These are phyloP conservation scores for Carallia pectinifolia DNA, from an alignment of 345 rosid species.

Conservation along the genomic window DNA sequence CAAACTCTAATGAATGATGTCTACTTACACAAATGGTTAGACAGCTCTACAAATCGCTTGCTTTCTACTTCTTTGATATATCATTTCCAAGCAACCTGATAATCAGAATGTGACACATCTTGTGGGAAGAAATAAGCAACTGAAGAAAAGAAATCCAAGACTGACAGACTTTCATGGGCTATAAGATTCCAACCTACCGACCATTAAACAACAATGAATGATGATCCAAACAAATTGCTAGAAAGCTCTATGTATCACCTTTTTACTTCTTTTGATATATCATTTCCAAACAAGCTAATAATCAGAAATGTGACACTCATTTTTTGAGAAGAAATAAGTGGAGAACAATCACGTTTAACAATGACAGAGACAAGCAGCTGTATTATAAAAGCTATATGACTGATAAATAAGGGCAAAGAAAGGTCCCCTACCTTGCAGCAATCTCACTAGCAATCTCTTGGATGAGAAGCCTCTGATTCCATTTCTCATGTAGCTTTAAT, in stretches of 20 bases:
- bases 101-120: no score
- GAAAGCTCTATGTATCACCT: constrained; percentile 28
- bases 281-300: constrained; percentile 63
- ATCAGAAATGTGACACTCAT: constrained; percentile 55
- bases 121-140: no score
- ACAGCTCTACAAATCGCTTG: no score
- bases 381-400: no score
- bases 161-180: no score
- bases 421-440: constrained; percentile 60
- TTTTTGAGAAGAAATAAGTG: constrained; percentile 74
- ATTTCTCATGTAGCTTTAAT: constrained; percentile 76
- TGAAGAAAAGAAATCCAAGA: no score
- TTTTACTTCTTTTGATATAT: constrained; percentile 45
- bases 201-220: no score
- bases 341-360: constrained; percentile 19
- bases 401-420: background rate
- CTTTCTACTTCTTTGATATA: no score
- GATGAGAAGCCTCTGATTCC: constrained; percentile 56
- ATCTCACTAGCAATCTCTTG: constrained; percentile 76
- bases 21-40: no score
- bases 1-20: background rate
- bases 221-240: background rate
- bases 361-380: no score
- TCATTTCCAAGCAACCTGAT: no score
- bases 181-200: no score